These are phyloP conservation scores for Plasmodium gonderi DNA, from an alignment of 169 alveolate species.

Conservation along the genomic window DNA sequence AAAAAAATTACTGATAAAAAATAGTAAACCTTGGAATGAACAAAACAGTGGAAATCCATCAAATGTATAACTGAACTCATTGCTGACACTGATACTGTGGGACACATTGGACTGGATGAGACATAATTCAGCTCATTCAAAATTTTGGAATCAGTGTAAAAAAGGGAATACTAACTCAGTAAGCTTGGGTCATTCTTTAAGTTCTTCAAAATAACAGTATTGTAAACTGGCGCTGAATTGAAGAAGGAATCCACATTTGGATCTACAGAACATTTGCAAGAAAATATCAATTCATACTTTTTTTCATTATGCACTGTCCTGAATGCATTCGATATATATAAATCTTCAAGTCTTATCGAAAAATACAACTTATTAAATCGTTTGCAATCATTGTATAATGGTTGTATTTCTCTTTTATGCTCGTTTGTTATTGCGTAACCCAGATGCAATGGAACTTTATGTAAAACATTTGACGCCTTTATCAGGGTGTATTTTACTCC, in stretches of 20 bases:
- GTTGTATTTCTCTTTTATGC: conserved; percentile 48
- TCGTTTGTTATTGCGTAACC: conserved; percentile 66
- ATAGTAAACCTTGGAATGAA: too few relatives aligned
- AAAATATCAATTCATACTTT: conserved; percentile 76
- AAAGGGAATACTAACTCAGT: not conserved
- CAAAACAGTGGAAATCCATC: too few relatives aligned
- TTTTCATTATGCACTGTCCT: conserved; percentile 55
- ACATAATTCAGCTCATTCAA: too few relatives aligned
- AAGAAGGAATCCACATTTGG: conserved; percentile 52
- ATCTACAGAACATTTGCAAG: conserved; percentile 74
- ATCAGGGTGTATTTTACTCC: conserved; percentile 22
- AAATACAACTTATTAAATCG: conserved; percentile 68
- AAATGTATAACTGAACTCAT: too few relatives aligned
- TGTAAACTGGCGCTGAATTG: conserved; percentile 14
- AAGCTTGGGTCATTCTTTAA: conserved; percentile 40
- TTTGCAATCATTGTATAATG: conserved; percentile 80
- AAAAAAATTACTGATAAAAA: too few relatives aligned
- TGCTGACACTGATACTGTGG: too few relatives aligned
- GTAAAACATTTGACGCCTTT: not conserved
- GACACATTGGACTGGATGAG: too few relatives aligned
- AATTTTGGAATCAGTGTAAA: not conserved
- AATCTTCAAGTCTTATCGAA: conserved; percentile 74
- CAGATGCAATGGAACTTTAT: conserved; percentile 59
- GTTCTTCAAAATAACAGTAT: conserved; percentile 19
- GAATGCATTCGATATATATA: conserved; percentile 48